Conservation (phyloP, 345 rosid species). For the Syzygium grande region DNA sequence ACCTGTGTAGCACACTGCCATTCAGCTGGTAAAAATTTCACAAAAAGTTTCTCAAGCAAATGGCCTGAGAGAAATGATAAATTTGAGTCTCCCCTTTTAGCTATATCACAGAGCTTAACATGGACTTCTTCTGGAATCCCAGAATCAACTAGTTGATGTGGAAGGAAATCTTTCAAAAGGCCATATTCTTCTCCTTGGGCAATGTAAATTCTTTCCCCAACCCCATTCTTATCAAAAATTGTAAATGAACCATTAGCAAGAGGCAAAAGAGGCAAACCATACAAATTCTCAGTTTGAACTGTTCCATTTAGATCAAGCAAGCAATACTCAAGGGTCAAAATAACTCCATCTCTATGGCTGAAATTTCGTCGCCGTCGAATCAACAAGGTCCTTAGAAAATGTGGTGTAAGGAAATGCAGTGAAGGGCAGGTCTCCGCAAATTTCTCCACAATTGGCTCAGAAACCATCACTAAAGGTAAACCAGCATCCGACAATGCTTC, state of each 20-base stretch:
- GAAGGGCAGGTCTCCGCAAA: slow-evolving; percentile 69
- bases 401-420: slow-evolving; percentile 73
- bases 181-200: slow-evolving; percentile 61
- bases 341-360: slow-evolving; percentile 48
- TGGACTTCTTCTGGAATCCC: slow-evolving; percentile 57
- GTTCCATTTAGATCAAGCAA: slow-evolving; percentile 60
- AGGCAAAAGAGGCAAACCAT: slow-evolving; percentile 80
- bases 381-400: slow-evolving; percentile 59
- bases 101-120: slow-evolving; percentile 58
- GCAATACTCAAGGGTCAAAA: slow-evolving; percentile 84
- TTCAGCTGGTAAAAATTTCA: slow-evolving; percentile 78
- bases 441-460: slow-evolving; percentile 56
- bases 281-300: slow-evolving; percentile 35
- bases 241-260: slow-evolving; percentile 83
- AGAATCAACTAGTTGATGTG: slow-evolving; percentile 63
- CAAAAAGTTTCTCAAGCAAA: slow-evolving; percentile 78
- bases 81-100: slow-evolving; percentile 64
- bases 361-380: slow-evolving; percentile 68
- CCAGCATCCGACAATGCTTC: slow-evolving; percentile 82
- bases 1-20: slow-evolving; percentile 73
- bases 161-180: slow-evolving; percentile 77
- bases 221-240: slow-evolving; percentile 60
- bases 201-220: slow-evolving; percentile 72
- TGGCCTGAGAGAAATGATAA: slow-evolving; percentile 66
- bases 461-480: slow-evolving; percentile 58